These are phyloP conservation scores for Biscutella auriculata DNA, from an alignment of 441 rosid genomes.

Conservation along the genomic window DNA sequence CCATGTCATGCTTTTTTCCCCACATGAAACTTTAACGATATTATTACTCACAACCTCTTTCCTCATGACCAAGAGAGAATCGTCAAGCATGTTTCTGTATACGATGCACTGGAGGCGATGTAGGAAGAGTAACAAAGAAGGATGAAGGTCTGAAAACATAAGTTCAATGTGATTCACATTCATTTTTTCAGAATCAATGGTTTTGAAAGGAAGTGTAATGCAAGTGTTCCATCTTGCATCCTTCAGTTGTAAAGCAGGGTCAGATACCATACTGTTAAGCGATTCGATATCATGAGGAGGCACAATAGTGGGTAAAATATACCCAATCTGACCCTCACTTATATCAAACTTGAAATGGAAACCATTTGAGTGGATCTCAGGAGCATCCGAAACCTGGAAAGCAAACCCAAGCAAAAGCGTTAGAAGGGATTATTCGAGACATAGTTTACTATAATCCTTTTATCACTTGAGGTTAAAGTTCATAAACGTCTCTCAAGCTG, in stretches of 20 bases:
- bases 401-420: slow-evolving; percentile 14
- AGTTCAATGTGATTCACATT: slow-evolving; percentile 40
- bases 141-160: slow-evolving; percentile 94
- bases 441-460: background rate
- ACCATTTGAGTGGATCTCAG: slow-evolving; percentile 99
- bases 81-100: slow-evolving; percentile 59
- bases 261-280: slow-evolving; percentile 35
- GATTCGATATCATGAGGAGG: slow-evolving; percentile 59
- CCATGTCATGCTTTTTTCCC: slow-evolving; percentile 73
- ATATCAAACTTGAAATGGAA: slow-evolving; percentile 94
- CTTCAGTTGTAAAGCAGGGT: slow-evolving; percentile 26
- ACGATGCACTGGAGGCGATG: slow-evolving; percentile 78
- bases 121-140: slow-evolving; percentile 89
- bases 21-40: slow-evolving; percentile 72
- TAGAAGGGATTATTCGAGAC: slow-evolving; percentile 4
- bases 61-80: slow-evolving; percentile 65
- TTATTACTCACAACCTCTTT: slow-evolving; percentile 71
- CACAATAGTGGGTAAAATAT: slow-evolving; percentile 75
- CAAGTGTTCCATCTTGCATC: slow-evolving; percentile 72
- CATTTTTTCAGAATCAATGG: slow-evolving; percentile 44
- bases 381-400: slow-evolving; percentile 83
- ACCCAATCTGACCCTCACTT: slow-evolving; percentile 92
- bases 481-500: slow-evolving; percentile 5
- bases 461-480: background rate
- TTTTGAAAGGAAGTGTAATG: slow-evolving; percentile 82